These are phyloP conservation scores for Chaetomium strumarium DNA, from an alignment of 2,329 filamentous ascomycete genomes.

Conservation along the genomic window DNA sequence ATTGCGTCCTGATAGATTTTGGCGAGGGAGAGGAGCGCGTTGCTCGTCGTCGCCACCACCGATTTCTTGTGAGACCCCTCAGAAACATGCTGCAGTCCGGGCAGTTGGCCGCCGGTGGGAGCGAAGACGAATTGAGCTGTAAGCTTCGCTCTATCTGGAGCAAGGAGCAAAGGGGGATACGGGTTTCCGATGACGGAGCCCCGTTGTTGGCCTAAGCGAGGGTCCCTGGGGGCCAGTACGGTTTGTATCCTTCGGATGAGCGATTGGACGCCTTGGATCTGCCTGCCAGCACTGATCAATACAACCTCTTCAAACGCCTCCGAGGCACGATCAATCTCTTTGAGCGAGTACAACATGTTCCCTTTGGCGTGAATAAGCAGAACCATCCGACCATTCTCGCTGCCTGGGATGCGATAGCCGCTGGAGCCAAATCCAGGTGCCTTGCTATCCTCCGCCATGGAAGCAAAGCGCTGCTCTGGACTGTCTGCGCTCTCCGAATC, in stretches of 20 bases:
- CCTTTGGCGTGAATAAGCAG: slow-evolving; percentile 95
- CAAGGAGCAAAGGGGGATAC: slow-evolving; percentile 65
- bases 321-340: slow-evolving; percentile 74
- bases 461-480: slow-evolving; percentile 20
- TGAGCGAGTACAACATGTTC: slow-evolving; percentile 92
- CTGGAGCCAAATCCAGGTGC: slow-evolving; percentile 62
- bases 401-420: slow-evolving; percentile 77
- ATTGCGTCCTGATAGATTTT: slow-evolving; percentile 98
- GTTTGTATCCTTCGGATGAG: slow-evolving; percentile 73
- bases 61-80: slow-evolving; percentile 68
- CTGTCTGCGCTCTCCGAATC: slow-evolving; percentile 24
- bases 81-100: slow-evolving; percentile 68
- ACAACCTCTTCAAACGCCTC: slow-evolving; percentile 93
- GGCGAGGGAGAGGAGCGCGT: slow-evolving; percentile 85
- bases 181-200: slow-evolving; percentile 22
- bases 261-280: slow-evolving; percentile 63
- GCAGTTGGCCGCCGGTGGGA: slow-evolving; percentile 63
- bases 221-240: slow-evolving; percentile 52
- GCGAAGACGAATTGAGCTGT: slow-evolving; percentile 82
- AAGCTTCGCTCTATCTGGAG: slow-evolving; percentile 74
- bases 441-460: slow-evolving; percentile 16
- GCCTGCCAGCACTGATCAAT: slow-evolving; percentile 73
- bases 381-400: slow-evolving; percentile 87
- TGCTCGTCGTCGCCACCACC: slow-evolving; percentile 88
- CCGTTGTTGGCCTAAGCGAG: slow-evolving; percentile 22